phyloP scores from a whole-genome alignment of 2,329 filamentous ascomycete genomes.

The Chaetomiaceae sp. region DNA sequence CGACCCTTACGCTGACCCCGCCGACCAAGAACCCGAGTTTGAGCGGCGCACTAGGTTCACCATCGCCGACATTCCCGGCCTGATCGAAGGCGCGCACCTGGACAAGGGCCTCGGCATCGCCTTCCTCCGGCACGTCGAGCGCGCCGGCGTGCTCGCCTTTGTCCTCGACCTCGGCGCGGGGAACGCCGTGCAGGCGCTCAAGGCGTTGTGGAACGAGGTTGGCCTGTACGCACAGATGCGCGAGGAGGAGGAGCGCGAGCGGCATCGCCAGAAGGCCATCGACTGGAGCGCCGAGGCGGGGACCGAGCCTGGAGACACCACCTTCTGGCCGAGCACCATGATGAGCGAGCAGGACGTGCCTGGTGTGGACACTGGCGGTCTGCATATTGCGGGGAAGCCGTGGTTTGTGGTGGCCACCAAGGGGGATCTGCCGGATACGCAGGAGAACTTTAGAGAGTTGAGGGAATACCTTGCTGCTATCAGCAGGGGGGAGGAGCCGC shows the following conservation, averaged over 20 bases:
- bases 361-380: constrained; percentile 34
- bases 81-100: constrained; percentile 88
- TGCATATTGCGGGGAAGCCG: constrained; percentile 86
- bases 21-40: constrained; percentile 42
- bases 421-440: constrained; percentile 74
- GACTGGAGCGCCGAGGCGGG: constrained; percentile 55
- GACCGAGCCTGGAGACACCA: constrained; percentile 20
- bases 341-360: constrained; percentile 30
- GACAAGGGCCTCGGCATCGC: constrained; percentile 87
- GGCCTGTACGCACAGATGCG: constrained; percentile 77
- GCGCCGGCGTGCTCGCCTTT: constrained; percentile 87
- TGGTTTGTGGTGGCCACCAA: constrained; percentile 97
- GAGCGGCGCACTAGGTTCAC: constrained; percentile 74
- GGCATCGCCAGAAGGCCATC: constrained; percentile 52
- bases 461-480: constrained; percentile 66
- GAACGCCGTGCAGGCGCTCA: constrained; percentile 72
- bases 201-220: constrained; percentile 85
- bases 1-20: constrained; percentile 31
- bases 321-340: constrained; percentile 19
- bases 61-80: constrained; percentile 89
- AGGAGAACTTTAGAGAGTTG: constrained; percentile 68
- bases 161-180: constrained; percentile 80
- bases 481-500: constrained; percentile 55
- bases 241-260: constrained; percentile 65
- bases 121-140: constrained; percentile 91